phyloP scores from a whole-genome alignment of 2,329 filamentous ascomycete genomes.

The Trichophyton benhamiae region DNA sequence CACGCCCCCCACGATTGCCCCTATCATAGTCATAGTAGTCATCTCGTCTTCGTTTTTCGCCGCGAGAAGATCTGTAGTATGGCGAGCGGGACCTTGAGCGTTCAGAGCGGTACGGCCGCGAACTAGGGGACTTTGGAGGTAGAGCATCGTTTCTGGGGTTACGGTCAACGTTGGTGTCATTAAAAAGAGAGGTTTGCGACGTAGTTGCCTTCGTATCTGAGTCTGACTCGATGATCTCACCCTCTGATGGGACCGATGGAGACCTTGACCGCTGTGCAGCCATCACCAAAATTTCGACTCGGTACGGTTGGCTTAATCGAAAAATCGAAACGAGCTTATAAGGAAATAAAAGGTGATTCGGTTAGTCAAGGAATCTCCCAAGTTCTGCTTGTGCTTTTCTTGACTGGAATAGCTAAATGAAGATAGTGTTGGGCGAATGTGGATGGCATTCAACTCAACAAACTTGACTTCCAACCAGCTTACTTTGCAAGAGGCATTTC shows the following conservation, averaged over 20 bases:
- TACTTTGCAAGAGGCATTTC: conserved; percentile 9
- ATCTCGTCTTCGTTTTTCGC: conserved; percentile 33
- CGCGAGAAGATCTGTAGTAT: conserved; percentile 26
- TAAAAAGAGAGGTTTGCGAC: conserved; percentile 60
- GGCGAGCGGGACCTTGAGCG: conserved; percentile 39
- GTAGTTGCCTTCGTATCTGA: conserved; percentile 73
- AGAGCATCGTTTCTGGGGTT: conserved; percentile 61
- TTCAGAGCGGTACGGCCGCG: conserved; percentile 49
- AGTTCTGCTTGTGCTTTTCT: conserved; percentile 1
- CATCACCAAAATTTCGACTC: conserved; percentile 24
- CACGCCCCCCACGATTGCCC: conserved; percentile 20
- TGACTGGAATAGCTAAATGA: conserved; percentile 7
- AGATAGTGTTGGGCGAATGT: conserved; percentile 11
- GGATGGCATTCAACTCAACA: background rate
- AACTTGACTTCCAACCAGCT: conserved; percentile 18
- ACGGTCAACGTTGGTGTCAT: conserved; percentile 82
- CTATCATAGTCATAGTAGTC: conserved; percentile 25
- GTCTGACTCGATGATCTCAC: conserved; percentile 69
- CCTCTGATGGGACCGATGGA: conserved; percentile 63
- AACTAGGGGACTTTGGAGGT: conserved; percentile 38
- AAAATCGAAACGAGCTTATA: conserved; percentile 10
- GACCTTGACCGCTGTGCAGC: conserved; percentile 38
- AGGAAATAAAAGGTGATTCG: conserved; percentile 13
- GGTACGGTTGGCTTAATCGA: background rate
- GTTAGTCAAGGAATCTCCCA: conserved; percentile 24